Percentiles rank a stretch among this genome's conserved stretches.
Evolutionary conservation across 2,329 filamentous ascomycete genomes (phyloP).

Genomic region (Pseudogymnoascus sp.): DNA sequence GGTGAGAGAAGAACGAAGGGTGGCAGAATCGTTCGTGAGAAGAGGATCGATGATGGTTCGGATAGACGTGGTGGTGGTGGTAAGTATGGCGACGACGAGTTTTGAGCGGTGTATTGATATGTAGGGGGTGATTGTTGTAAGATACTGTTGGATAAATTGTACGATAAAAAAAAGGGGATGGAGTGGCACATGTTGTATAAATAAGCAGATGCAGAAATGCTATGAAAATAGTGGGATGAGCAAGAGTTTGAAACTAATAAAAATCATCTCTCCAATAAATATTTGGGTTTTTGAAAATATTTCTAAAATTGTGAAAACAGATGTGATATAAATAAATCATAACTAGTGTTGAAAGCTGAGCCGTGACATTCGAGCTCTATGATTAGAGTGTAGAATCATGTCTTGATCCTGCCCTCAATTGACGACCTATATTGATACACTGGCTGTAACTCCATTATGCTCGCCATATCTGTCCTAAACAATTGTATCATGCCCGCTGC

Average conservation of each 20-base stretch:
- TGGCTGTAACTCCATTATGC: not conserved
- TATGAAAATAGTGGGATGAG: not conserved
- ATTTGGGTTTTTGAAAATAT: not conserved
- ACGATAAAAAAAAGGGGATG: not conserved
- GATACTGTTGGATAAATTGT: not conserved
- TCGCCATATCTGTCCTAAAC: not conserved
- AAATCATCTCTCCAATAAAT: not conserved
- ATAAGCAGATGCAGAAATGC: not conserved
- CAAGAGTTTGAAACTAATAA: not conserved
- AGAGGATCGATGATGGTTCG: slow-evolving; percentile 20
- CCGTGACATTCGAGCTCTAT: too few species aligned
- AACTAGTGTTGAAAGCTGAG: too few species aligned
- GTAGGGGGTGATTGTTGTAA: not conserved
- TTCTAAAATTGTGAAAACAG: not conserved
- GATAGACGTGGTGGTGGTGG: not conserved
- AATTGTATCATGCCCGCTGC: not conserved
- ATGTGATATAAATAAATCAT: too few species aligned
- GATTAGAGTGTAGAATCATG: not conserved
- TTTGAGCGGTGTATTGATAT: not conserved
- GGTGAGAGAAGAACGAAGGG: slow-evolving; percentile 28
- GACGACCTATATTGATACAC: not conserved
- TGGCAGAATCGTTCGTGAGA: slow-evolving; percentile 28
- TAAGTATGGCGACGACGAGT: not conserved
- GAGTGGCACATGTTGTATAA: not conserved
- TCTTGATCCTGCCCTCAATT: not conserved